Percentiles rank a stretch among this genome's conserved stretches.
phyloP scores from a whole-genome alignment of 1,284 basidiomycete species.

The Mycosarcoma maydis region DNA sequence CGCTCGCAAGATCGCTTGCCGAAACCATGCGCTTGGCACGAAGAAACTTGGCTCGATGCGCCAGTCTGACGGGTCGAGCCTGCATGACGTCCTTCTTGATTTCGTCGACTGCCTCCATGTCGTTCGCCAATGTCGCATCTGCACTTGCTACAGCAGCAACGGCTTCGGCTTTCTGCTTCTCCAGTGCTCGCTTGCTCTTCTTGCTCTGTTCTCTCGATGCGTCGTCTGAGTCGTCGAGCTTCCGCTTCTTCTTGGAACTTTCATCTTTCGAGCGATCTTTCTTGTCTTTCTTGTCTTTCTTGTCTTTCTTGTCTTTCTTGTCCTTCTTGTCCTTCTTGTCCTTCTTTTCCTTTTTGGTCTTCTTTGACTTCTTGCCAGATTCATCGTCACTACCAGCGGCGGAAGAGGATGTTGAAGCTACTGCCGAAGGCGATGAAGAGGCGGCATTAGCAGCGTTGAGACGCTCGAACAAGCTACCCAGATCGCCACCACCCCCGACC shows the following conservation, averaged over 20 bases:
- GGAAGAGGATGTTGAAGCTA: constrained; percentile 14
- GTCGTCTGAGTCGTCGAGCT: constrained; percentile 26
- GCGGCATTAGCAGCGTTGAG: constrained; percentile 59
- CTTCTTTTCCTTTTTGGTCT: constrained; percentile 28
- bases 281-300: constrained; percentile 5
- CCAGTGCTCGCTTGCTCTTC: constrained; percentile 21
- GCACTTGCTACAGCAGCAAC: constrained; percentile 21
- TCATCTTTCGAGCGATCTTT: constrained; percentile 11
- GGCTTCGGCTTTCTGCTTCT: constrained; percentile 23
- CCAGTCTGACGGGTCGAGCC: constrained; percentile 29
- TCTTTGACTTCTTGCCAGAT: constrained; percentile 22
- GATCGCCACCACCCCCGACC: constrained; percentile 63
- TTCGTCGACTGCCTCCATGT: constrained; percentile 26
- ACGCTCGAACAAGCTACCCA: constrained; percentile 64
- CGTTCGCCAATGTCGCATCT: constrained; percentile 15
- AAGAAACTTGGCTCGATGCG: constrained; percentile 63
- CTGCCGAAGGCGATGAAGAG: constrained; percentile 24
- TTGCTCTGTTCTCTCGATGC: constrained; percentile 26
- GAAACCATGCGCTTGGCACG: constrained; percentile 62
- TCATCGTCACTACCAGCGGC: constrained; percentile 7
- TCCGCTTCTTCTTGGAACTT: constrained; percentile 40
- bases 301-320: constrained; percentile 23
- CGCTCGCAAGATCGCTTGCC: constrained; percentile 46
- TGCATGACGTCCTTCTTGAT: constrained; percentile 35
- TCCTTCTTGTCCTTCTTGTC: constrained; percentile 36